These are phyloP conservation scores for Emydomyces testavorans DNA, from an alignment of 2,329 filamentous ascomycete genomes.

Conservation along the genomic window DNA sequence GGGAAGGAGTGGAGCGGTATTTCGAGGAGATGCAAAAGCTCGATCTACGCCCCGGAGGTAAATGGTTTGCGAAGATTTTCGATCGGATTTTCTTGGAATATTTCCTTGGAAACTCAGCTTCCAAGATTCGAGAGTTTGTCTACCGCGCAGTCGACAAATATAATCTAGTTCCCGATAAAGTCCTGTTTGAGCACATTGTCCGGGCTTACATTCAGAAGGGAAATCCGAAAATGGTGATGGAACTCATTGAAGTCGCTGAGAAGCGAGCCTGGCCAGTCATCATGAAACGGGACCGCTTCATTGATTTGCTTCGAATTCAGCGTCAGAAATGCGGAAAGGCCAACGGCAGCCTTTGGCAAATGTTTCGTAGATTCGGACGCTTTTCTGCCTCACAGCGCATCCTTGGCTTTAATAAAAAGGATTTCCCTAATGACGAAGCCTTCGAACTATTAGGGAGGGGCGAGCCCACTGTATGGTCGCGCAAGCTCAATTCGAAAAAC, in stretches of 20 bases:
- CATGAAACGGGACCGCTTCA: slow-evolving; percentile 23
- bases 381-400: slow-evolving; percentile 28
- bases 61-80: slow-evolving; percentile 25
- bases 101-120: slow-evolving; percentile 28
- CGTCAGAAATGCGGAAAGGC: slow-evolving; percentile 27
- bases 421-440: slow-evolving; percentile 21
- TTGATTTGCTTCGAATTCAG: slow-evolving; percentile 27
- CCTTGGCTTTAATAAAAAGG: slow-evolving; percentile 27
- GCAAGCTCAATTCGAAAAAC: slow-evolving; percentile 23
- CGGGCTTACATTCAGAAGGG: slow-evolving; percentile 33
- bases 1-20: slow-evolving; percentile 31
- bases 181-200: slow-evolving; percentile 32
- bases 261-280: slow-evolving; percentile 26
- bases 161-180: slow-evolving; percentile 27
- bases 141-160: slow-evolving; percentile 28
- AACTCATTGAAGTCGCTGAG: slow-evolving; percentile 25
- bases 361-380: slow-evolving; percentile 30
- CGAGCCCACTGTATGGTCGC: slow-evolving; percentile 22
- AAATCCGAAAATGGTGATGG: slow-evolving; percentile 23
- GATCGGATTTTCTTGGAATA: slow-evolving; percentile 35
- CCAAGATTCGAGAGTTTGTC: slow-evolving; percentile 29
- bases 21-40: slow-evolving; percentile 30
- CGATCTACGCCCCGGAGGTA: slow-evolving; percentile 21
- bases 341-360: slow-evolving; percentile 31
- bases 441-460: slow-evolving; percentile 21